Evolutionary conservation across 1,284 basidiomycete species (phyloP).

Genomic region (Apiotrichum sp.): DNA sequence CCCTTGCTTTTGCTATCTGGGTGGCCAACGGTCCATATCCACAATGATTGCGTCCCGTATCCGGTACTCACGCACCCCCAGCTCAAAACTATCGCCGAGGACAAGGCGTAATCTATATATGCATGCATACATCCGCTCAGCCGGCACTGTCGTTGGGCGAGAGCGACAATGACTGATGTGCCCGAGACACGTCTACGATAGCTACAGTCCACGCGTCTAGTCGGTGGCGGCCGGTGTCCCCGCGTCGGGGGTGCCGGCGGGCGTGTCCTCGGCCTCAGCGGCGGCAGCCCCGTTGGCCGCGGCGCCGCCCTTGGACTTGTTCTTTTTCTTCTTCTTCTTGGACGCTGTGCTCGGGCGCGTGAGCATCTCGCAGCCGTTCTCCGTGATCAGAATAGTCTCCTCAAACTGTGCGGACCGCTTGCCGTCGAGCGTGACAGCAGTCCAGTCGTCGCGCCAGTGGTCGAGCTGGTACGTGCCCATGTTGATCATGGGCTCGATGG

Average conservation of each 20-base stretch:
- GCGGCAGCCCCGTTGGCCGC: slow-evolving; percentile 8
- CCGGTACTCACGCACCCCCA: slow-evolving; percentile 1
- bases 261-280: slow-evolving; percentile 6
- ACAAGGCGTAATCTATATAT: slow-evolving; percentile 10
- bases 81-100: slow-evolving; percentile 42
- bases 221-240: slow-evolving; percentile 19
- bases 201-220: not conserved
- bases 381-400: slow-evolving; percentile 86
- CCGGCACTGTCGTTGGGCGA: not conserved
- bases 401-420: slow-evolving; percentile 90
- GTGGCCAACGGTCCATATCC: too few relatives aligned
- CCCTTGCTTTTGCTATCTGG: too few relatives aligned
- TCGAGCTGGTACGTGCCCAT: slow-evolving; percentile 55
- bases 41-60: too few relatives aligned
- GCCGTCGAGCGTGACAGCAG: slow-evolving; percentile 81
- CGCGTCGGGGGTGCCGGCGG: slow-evolving; percentile 14
- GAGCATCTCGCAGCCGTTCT: slow-evolving; percentile 81
- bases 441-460: slow-evolving; percentile 64
- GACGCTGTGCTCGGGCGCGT: slow-evolving; percentile 53
- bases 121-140: slow-evolving; percentile 6
- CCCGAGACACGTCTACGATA: too few relatives aligned
- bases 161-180: too few relatives aligned
- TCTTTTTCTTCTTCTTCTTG: slow-evolving; percentile 41
- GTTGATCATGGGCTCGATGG: slow-evolving; percentile 74
- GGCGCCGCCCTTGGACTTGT: slow-evolving; percentile 19